phyloP scores from a whole-genome alignment of 352 stramenopile species.

The Pythium chondricola region DNA sequence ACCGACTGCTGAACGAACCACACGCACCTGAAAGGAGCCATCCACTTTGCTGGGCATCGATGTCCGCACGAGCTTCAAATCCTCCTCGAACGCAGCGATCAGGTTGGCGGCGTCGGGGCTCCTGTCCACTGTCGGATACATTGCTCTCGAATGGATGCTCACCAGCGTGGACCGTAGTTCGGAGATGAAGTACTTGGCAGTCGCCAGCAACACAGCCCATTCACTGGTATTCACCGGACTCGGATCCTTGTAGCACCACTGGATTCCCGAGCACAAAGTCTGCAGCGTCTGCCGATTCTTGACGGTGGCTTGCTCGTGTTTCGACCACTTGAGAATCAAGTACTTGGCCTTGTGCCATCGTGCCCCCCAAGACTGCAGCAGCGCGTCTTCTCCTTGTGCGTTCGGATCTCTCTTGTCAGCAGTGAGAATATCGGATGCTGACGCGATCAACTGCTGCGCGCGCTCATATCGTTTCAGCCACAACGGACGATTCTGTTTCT shows the following conservation, averaged over 20 bases:
- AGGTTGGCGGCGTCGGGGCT: neutral
- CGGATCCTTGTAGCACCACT: conserved; percentile 2
- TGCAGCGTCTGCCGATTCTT: conserved; percentile 40
- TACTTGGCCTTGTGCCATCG: conserved; percentile 54
- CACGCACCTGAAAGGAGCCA: conserved; percentile 40
- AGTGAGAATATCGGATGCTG: conserved; percentile 19
- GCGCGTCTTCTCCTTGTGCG: too few relatives aligned
- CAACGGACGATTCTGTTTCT: conserved; percentile 37
- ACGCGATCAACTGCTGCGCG: conserved; percentile 36
- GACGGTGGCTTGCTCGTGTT: conserved; percentile 20
- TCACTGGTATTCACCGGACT: neutral
- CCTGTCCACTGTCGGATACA: conserved; percentile 12
- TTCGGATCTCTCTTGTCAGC: conserved; percentile 17
- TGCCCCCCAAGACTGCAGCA: conserved; percentile 33
- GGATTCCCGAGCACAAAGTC: conserved; percentile 42
- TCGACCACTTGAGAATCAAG: conserved; percentile 39
- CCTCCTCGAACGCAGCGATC: conserved; percentile 29
- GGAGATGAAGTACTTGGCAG: conserved; percentile 43
- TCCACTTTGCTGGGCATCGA: conserved; percentile 40
- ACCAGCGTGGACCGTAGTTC: conserved; percentile 48
- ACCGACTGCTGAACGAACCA: neutral
- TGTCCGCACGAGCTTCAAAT: conserved; percentile 42
- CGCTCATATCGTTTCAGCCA: conserved; percentile 43
- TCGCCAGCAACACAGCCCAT: conserved; percentile 19
- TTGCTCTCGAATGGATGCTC: conserved; percentile 41